phyloP scores from a whole-genome alignment of 441 rosid species.

The Corymbia citriodora region DNA sequence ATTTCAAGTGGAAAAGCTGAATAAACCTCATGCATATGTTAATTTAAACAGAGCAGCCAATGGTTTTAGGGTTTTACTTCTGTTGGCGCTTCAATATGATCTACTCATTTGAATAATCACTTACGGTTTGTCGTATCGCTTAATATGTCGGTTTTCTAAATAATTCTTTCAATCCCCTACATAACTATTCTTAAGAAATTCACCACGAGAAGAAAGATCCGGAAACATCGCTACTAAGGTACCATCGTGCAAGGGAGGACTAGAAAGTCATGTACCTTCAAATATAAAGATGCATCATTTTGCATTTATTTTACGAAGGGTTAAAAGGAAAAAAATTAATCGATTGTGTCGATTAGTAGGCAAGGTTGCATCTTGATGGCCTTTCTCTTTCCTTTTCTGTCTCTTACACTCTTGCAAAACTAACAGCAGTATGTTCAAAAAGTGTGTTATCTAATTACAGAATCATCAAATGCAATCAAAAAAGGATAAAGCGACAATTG shows the following conservation, averaged over 20 bases:
- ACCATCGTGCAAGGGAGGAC: not conserved
- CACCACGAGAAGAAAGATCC: not conserved
- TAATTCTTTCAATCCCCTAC: not conserved
- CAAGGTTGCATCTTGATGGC: too few relatives aligned
- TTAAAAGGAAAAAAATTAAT: too few relatives aligned
- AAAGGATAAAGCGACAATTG: not conserved
- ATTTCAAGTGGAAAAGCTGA: not conserved
- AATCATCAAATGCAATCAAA: not conserved
- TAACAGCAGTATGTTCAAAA: not conserved
- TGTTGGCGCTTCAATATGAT: not conserved
- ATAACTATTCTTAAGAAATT: not conserved
- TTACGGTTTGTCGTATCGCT: not conserved
- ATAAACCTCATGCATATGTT: not conserved
- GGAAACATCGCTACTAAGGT: not conserved
- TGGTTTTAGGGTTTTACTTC: not conserved
- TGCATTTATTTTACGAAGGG: too few relatives aligned
- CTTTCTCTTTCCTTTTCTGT: not conserved
- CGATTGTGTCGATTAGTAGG: too few relatives aligned
- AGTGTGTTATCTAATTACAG: not conserved
- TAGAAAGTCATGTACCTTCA: not conserved
- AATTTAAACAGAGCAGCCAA: too few relatives aligned
- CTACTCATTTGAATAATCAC: not conserved
- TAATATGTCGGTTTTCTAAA: not conserved
- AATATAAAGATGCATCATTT: too few relatives aligned
- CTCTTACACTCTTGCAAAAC: not conserved